Percentiles rank a stretch among this genome's conserved stretches.
phyloP scores from a whole-genome alignment of 2,329 filamentous ascomycete species.

The Fusarium irregulare region DNA sequence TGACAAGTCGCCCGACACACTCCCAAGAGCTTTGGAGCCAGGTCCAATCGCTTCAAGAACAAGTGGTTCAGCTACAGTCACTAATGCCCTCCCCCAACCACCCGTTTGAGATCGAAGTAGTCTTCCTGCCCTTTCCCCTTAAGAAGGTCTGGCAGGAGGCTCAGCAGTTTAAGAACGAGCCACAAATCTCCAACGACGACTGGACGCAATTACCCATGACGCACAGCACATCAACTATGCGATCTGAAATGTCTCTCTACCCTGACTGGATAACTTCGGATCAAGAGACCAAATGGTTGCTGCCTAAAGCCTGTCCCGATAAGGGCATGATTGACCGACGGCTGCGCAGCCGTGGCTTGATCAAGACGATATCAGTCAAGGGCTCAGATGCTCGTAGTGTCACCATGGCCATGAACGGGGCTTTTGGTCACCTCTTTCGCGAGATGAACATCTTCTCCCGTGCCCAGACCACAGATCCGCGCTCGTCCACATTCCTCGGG shows the following conservation, averaged over 20 bases:
- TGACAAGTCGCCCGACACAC: conserved; percentile 53
- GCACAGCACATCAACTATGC: conserved; percentile 56
- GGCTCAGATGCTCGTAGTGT: conserved; percentile 76
- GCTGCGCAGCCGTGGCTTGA: conserved; percentile 79
- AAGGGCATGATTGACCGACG: conserved; percentile 73
- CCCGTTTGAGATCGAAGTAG: conserved; percentile 81
- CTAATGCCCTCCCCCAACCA: conserved; percentile 69
- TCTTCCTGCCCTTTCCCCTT: conserved; percentile 77
- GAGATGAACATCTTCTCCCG: conserved; percentile 55
- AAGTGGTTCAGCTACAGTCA: conserved; percentile 68
- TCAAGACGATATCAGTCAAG: conserved; percentile 71
- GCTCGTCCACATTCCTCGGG: conserved; percentile 63
- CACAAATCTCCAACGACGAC: conserved; percentile 57
- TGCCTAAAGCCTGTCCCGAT: conserved; percentile 74
- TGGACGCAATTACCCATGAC: conserved; percentile 67
- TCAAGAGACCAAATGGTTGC: conserved; percentile 69
- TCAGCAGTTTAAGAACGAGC: conserved; percentile 59
- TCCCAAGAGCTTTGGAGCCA: conserved; percentile 62
- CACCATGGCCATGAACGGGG: conserved; percentile 69
- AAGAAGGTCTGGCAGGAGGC: conserved; percentile 66
- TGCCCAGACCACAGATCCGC: conserved; percentile 43
- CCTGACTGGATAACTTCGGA: conserved; percentile 60
- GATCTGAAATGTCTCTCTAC: conserved; percentile 61
- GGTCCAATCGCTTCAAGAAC: conserved; percentile 62
- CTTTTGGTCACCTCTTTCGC: conserved; percentile 69